These are phyloP conservation scores for Cladosporium sp. DNA, from an alignment of 2,329 filamentous ascomycete species.

Conservation along the genomic window DNA sequence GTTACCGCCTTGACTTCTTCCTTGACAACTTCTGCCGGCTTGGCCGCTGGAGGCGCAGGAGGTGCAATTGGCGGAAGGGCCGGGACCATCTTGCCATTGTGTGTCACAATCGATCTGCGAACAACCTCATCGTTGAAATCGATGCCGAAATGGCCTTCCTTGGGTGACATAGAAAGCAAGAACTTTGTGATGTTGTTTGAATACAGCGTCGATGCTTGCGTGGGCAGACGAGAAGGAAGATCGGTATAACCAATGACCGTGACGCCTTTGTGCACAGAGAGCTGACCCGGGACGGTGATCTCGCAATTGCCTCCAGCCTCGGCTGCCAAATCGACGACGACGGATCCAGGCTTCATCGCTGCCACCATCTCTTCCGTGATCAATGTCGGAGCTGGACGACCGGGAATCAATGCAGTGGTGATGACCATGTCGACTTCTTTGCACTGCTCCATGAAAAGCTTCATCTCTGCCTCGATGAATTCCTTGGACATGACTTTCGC, in stretches of 20 bases:
- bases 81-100: constrained; percentile 71
- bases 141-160: constrained; percentile 73
- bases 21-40: constrained; percentile 47
- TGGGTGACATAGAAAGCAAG: constrained; percentile 73
- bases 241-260: constrained; percentile 89
- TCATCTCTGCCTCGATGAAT: constrained; percentile 91
- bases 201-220: constrained; percentile 84
- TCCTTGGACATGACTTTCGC: constrained; percentile 93
- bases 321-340: constrained; percentile 82
- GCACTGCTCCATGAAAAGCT: constrained; percentile 81
- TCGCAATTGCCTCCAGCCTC: constrained; percentile 88
- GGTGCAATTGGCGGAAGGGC: constrained; percentile 66
- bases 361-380: constrained; percentile 77
- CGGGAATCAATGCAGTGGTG: constrained; percentile 87
- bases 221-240: constrained; percentile 78
- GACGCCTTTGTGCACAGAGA: constrained; percentile 69
- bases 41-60: constrained; percentile 49
- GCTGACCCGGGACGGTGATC: constrained; percentile 68
- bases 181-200: constrained; percentile 93
- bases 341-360: constrained; percentile 85
- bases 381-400: constrained; percentile 74
- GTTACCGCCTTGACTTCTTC: constrained; percentile 64
- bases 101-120: constrained; percentile 76
- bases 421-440: constrained; percentile 88
- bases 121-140: constrained; percentile 82